A percentile compares a stretch with the other conserved stretches of the same genome.
Evolutionary conservation across 1,284 basidiomycete species (phyloP).

Genomic region (Cystobasidiaceae sp.): DNA sequence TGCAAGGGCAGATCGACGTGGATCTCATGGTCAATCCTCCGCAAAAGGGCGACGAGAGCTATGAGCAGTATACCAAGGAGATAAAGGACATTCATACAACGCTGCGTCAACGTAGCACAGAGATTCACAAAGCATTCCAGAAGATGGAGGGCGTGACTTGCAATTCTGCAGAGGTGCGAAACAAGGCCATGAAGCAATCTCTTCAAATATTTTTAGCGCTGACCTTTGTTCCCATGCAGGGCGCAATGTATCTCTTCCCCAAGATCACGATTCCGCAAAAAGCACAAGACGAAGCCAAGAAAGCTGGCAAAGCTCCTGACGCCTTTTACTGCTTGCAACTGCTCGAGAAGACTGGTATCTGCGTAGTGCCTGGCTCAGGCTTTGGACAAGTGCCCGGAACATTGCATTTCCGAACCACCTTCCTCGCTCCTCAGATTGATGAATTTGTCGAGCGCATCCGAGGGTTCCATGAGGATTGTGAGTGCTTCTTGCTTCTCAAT

Average conservation of each 20-base stretch:
- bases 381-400: slow-evolving; percentile 86
- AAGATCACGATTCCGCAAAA: slow-evolving; percentile 62
- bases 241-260: slow-evolving; percentile 84
- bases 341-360: slow-evolving; percentile 84
- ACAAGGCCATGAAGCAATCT: not conserved
- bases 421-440: slow-evolving; percentile 56
- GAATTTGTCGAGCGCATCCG: slow-evolving; percentile 81
- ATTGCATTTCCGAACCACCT: slow-evolving; percentile 65
- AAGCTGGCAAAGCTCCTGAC: slow-evolving; percentile 71
- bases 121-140: slow-evolving; percentile 73
- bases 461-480: slow-evolving; percentile 67
- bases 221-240: slow-evolving; percentile 51
- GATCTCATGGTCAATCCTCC: slow-evolving; percentile 87
- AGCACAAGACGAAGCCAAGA: slow-evolving; percentile 66
- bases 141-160: slow-evolving; percentile 73
- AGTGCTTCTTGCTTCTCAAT: not conserved
- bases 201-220: not conserved
- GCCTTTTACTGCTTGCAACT: slow-evolving; percentile 78
- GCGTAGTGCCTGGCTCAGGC: slow-evolving; percentile 82
- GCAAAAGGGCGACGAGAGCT: slow-evolving; percentile 64
- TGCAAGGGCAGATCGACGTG: slow-evolving; percentile 83
- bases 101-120: slow-evolving; percentile 63
- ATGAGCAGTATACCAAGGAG: slow-evolving; percentile 72
- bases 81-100: slow-evolving; percentile 69
- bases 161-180: slow-evolving; percentile 59